Conservation (phyloP, 768 basidiomycete species). For the Phallus indusiatus region DNA sequence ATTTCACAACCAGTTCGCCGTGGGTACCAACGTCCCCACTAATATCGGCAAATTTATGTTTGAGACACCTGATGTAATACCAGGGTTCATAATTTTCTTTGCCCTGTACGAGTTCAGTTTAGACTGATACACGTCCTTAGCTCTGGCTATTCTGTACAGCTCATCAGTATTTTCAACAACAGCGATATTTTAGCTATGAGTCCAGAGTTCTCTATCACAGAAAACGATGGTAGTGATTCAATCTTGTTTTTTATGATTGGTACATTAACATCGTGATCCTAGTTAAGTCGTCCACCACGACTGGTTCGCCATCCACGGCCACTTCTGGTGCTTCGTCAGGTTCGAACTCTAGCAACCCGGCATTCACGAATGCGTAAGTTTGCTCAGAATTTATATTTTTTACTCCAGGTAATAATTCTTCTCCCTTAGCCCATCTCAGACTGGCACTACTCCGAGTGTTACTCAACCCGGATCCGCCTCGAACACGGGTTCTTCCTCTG, state of each 20-base stretch:
- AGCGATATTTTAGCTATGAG: background rate
- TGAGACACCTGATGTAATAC: background rate
- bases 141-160: background rate
- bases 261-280: too few species aligned
- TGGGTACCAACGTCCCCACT: slow-evolving; percentile 4
- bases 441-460: background rate
- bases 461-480: background rate
- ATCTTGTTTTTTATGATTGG: too few species aligned
- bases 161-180: background rate
- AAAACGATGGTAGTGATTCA: background rate
- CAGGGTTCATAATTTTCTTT: background rate
- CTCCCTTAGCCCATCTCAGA: background rate
- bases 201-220: background rate
- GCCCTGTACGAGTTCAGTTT: too few species aligned
- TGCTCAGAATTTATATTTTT: background rate
- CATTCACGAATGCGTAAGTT: background rate
- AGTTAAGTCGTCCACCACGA: too few species aligned
- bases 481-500: background rate
- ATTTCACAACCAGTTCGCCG: slow-evolving; percentile 4
- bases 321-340: too few species aligned
- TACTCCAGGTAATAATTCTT: background rate
- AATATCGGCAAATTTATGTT: background rate
- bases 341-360: too few species aligned
- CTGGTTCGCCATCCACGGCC: too few species aligned
- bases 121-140: background rate